Evolutionary conservation across 2,329 filamentous ascomycete genomes (phyloP), one percentile per base, ranked within the genome.

Genomic region (Pseudopithomyces chartarum): DNA sequence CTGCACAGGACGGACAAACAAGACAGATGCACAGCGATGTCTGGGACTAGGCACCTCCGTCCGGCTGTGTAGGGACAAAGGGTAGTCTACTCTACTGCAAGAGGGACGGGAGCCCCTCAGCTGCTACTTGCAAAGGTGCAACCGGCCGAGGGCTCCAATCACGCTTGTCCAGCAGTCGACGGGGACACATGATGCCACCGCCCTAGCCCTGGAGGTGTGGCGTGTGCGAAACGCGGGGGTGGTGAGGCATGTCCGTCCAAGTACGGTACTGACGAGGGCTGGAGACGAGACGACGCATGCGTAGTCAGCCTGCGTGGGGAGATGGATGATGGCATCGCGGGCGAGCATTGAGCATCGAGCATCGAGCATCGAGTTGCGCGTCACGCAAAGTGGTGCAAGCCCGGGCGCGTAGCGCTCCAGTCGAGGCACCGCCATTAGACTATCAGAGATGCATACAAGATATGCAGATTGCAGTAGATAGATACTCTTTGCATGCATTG

Each of bases 111-210:
- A 12, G 39, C 33, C 26, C 34, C 34, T 38, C 45, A 54, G 47
- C 26, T 29, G 26, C 26, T 29, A 8, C 26, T 29, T 5, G 60
- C 33, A 39, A 22, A 49, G 6, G 20, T 29, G 34, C 46, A 49
- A 49, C 46, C 26, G 39, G 38, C 46, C 33, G 46, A 49, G 46
- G 46, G 32, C 34, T 50, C 47, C 47, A 50, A 50, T 50, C 47
- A 50, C 33, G 13, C 44, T 12, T 26, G 19, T 17, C 22, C 34
- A 44, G 32, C 44, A 29, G 50, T 43, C 58, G 44, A 53, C 58
- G 60, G 55, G n/a, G 57, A 55, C 58, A 54, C 45, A 54, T 44
- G 55, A 54, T 42, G 46, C 60, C 58, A 61, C 56, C 58, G 62
- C 56, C 58, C 56, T 55, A 52, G 56, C 59, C 58, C 59, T 5